Base-by-base conservation (phyloP, 2,329 filamentous ascomycete genomes). In the Aspergillus hortae region DNA sequence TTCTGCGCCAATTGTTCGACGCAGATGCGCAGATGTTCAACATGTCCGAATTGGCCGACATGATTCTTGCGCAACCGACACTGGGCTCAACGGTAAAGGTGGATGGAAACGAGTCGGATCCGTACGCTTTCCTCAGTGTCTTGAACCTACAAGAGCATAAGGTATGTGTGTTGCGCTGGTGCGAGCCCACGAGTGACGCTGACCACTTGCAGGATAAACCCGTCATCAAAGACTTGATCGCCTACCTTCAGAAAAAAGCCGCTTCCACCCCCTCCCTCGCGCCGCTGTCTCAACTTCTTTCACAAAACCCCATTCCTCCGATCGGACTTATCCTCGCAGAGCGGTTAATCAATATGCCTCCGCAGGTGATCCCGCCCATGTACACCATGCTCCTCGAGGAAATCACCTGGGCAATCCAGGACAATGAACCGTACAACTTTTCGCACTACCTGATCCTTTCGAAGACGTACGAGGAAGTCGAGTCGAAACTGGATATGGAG, bases 61-160 rank as follows among this genome's bases (percentile, higher is more conserved):
- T 96, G 56, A 88, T 99, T 63, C 78, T 97, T 48, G 86, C 88
- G 44, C 92, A 99, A 72, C 86, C 89, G 9, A 84, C 88, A 17
- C 85, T 99, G 43, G 94, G 94, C 49, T 96, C 91, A 10, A 96
- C 92, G 0, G 90, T 97, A 61, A 99, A 99, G 74, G 89, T 94
- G n/a, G 92, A 97, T 62, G 91, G 92, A 63, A 91, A 94, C 67
- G 90, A 92, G 64, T 89, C 85, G 43, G 94, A 97, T 67, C 88
- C 94, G 2, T 97, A 94, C 72, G 92, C 92, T 10, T 89, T 99
- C 71, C 78, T 97, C 56, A 96, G 92, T 0, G 88, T 90, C 6
- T 75, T 99, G 53, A 96, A 96, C 68, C 75, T 94, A 44, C 80
- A 85, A 49, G 85, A 89, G 66, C 91, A 95, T 72, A 81, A 76